Base-by-base conservation (phyloP, 1,139 yeast species). In the Chernovozyma aurita region DNA sequence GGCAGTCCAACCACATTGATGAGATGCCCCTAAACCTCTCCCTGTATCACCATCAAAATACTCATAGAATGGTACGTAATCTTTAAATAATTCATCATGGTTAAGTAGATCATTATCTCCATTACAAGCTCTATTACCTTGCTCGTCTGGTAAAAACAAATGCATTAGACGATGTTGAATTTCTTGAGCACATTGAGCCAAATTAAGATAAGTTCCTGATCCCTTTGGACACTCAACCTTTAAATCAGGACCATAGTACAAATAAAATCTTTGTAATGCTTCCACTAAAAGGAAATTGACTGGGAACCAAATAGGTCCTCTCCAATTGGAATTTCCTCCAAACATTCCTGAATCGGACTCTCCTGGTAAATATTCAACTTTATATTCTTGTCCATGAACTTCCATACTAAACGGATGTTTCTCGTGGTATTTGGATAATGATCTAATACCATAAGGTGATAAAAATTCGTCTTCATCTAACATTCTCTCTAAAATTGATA, bases 251-350 rank as follows among this genome's bases (percentile, higher is more conserved):
- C 97, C 97, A 57, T 88, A 88, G 66, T 88, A 90, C 57, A 90
- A 69, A 61, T 83, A 88, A 58, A 87, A 88, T 51, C 96, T 73
- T 59, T 90, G 95, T 49, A 90, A 70, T 0, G 96, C 80, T 64
- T 90, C 97, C 40, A 88, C 88, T 34, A 90, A 67, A 45, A 90
- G 66, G 61, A 90, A 90, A 53, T 85, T 88, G 11, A 88, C 87
- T 18, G 97, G 96, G 70, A 90, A 87, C 97, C 97, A 90, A 52
- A 90, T 87, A n/a, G 97, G 97, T 4, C 97, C 97, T 61, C 97
- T 75, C 97, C 97, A 90, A 61, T 88, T 90, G 21, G 96, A 87
- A 57, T 90, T 90, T 46, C 97, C 97, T 39, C 97, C 97, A 72
- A 90, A 90, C 78, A 90, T 76, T 9, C 96, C 96, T 3, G 95